A percentile compares a stretch with the other conserved stretches of the same genome.
Conservation (phyloP, 2,329 filamentous ascomycete genomes). For the Exophiala alcalophila region DNA sequence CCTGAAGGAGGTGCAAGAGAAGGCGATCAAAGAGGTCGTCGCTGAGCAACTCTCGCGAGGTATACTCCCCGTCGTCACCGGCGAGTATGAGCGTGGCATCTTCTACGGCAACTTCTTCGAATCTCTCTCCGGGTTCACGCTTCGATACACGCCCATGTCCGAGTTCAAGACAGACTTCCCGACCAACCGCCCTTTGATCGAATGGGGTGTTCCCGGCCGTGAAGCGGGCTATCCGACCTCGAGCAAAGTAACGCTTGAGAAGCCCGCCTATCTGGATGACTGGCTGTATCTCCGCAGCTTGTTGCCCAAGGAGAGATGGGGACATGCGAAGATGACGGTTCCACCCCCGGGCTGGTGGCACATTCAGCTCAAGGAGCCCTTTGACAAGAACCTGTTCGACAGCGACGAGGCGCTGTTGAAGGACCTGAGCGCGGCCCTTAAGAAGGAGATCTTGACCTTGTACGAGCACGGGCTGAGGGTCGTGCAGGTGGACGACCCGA, state of each 20-base stretch:
- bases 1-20: conserved; percentile 11
- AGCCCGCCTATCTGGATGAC: conserved; percentile 20
- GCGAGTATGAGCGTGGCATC: conserved; percentile 30
- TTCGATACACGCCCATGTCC: conserved; percentile 12
- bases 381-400: conserved; percentile 45
- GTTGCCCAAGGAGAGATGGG: conserved; percentile 9
- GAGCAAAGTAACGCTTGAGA: conserved; percentile 13
- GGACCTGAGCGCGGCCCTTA: conserved; percentile 64
- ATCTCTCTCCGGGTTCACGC: conserved; percentile 25
- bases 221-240: conserved; percentile 15
- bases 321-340: conserved; percentile 19
- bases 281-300: conserved; percentile 20
- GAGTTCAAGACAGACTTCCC: conserved; percentile 21
- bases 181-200: conserved; percentile 17
- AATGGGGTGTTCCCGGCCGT: conserved; percentile 14
- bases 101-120: conserved; percentile 33
- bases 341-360: conserved; percentile 22
- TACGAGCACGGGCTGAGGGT: conserved; percentile 63
- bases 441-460: conserved; percentile 58
- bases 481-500: conserved; percentile 67
- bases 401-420: conserved; percentile 56
- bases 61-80: conserved; percentile 28
- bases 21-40: conserved; percentile 25
- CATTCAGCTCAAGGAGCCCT: conserved; percentile 54
- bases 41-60: conserved; percentile 26